Percentiles rank a stretch among this genome's conserved stretches.
Conservation (phyloP, 306 rosid genomes). For the Quillaja saponaria region DNA sequence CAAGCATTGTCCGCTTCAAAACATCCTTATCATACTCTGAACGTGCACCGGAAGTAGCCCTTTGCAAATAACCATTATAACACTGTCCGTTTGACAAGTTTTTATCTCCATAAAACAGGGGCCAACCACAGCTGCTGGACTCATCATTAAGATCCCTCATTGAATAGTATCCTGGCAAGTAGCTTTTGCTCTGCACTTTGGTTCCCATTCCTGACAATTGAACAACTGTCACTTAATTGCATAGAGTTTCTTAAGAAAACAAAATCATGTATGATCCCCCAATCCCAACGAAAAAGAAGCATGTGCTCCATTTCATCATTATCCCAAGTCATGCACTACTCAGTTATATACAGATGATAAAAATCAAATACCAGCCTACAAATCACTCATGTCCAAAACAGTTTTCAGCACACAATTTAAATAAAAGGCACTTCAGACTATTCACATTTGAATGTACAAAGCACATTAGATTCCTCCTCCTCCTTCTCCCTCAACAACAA, state of each 20-base stretch:
- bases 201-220: slow-evolving; percentile 91
- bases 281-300: slow-evolving; percentile 8
- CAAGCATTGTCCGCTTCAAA: slow-evolving; percentile 81
- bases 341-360: no score
- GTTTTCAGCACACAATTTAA: no score
- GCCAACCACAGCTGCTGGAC: slow-evolving; percentile 90
- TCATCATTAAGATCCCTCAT: slow-evolving; percentile 98
- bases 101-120: slow-evolving; percentile 68
- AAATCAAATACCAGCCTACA: no score
- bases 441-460: no score
- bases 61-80: slow-evolving; percentile 55
- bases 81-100: slow-evolving; percentile 58
- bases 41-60: slow-evolving; percentile 51
- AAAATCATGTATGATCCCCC: slow-evolving; percentile 9
- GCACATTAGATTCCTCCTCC: no score
- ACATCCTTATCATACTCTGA: slow-evolving; percentile 63
- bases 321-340: background rate
- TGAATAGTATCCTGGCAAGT: slow-evolving; percentile 70
- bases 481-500: no score
- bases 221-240: slow-evolving; percentile 19
- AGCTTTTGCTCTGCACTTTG: slow-evolving; percentile 71
- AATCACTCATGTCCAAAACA: no score
- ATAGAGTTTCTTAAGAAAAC: slow-evolving; percentile 16
- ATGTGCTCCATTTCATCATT: slow-evolving; percentile 5
- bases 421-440: no score